Base-by-base conservation (phyloP, 129 eudicot species). In the Chrysanthemum lavandulifolium region DNA sequence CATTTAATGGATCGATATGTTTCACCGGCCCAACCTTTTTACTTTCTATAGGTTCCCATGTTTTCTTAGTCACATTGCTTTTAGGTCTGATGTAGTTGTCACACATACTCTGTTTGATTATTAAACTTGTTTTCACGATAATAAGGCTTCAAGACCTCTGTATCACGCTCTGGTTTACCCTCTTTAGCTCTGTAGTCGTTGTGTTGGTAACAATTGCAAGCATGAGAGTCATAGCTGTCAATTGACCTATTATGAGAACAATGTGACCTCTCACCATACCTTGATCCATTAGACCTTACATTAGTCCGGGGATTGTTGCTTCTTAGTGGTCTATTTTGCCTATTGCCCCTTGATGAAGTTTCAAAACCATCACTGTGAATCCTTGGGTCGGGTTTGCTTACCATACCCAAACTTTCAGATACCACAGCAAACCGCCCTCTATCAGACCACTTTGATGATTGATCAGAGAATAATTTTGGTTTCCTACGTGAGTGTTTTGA, bases 1-100 rank as follows among this genome's bases (percentile, higher is more conserved):
- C 81, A 59, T 53, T 48, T 48, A 80, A 67, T 36, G 83, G 74
- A 69, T 72, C 85, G 25, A 59, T 73, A 65, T 67, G 60, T 68
- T 71, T 81, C 49, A 71, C 79, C 40, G 69, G 79, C 67, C 72
- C 85, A 19, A 57, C 67, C 67, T 81, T 91, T 50, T 78, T 89
- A 25, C 84, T 67, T 70, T 88, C 96, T 80, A 88, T 78, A 49
- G 96, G 97, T 71, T 91, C 97, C 97, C 96, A 88, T 57, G 87
- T 88, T 87, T 89, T 88, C 92, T 84, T 89, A 12, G 61, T 76
- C 48, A 65, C 48, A 78, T 81, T 87, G 81, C 79, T 75, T 76
- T 87, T 91, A 15, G 47, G 47, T 40, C 47, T 40, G 47, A 7
- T 7, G 47, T 40, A 40, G 47, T 40, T 40, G 6, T 40, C 47